Base-by-base conservation (phyloP, 331 rosid genomes). In the Acacia pycnantha region DNA sequence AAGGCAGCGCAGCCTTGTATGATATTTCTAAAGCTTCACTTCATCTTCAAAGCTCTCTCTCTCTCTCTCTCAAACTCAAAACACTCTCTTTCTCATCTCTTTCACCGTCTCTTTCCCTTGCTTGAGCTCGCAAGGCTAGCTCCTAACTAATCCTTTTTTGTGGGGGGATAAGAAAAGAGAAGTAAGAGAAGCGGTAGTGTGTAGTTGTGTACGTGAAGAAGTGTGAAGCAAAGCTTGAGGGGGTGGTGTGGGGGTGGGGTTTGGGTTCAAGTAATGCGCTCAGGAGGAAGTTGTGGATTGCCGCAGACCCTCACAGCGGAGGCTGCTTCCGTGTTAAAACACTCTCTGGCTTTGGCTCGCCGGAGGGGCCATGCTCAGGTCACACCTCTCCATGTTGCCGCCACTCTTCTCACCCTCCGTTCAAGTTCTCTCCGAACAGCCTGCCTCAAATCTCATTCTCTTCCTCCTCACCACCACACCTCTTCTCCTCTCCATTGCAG, bases 251-350 rank as follows among this genome's bases (percentile, higher is more conserved):
- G 87, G 89, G 88, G 78, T 61, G 21, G 89, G 90, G 89, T 84
- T 82, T 73, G 75, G 26, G 62, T 12, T 70, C 90, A 84, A 90
- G 98, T 90, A 86, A 94, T 94, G 98, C 98, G 97, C 87, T 88
- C 98, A 91, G 96, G 91, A 89, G 90, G 91, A 89, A 90, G 74
- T 79, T 87, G 94, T 79, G 88, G 91, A 31, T 90, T 86, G 72
- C 97, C 89, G 93, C 98, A 94, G 94, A 92, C 97, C 93, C 98
- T 94, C 90, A 91, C 98, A 78, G 88, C 94, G 78, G 98, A 94
- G 97, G 97, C 98, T 91, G 98, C 98, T 82, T 88, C 97, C 11
- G 88, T 91, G 15, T 71, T 92, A 88, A 94, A 92, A 93, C 98
- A 91, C 58, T 92, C 98, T 71, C 92, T 94, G 21, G 84, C 81